Evolutionary conservation across 352 stramenopile genomes (phyloP), one percentile per base, ranked within the genome.

Genomic region (Achlya hypogyna): DNA sequence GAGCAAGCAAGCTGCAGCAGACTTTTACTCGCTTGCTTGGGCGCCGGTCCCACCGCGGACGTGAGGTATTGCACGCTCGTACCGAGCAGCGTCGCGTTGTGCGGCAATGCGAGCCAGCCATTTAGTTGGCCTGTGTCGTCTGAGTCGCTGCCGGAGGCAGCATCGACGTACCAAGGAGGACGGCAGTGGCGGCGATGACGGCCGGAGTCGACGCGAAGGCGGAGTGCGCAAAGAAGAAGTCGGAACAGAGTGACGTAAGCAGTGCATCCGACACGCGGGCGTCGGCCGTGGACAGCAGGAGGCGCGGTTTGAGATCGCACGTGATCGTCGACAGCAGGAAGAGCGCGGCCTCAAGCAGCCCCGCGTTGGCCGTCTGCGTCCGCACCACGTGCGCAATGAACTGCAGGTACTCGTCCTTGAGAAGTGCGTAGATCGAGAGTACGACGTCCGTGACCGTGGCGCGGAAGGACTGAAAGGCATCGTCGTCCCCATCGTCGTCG

Each of bases 81-180:
- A 4, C 20, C 60, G 12, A 67, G 32, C 16, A 67, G 47, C n/a
- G 60, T 40, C 25, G 25, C 6, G 51, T 67, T 56, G 25, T 35
- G 25, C 10, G 25, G 25, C 49, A 56, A 20, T 9, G 49, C 49
- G 31, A 56, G 49, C 60, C 2, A 22, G 1, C 18, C 27, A 12
- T 38, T 4, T 6, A 18, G 31, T 9, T 5, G 28, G 18, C 28
- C 38, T 67, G 23, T n/a, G 31, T 45, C 40, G 45, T 49, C n/a
- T n/a, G n/a, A n/a, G n/a, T n/a, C n/a, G n/a, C n/a, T n/a, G n/a
- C n/a, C n/a, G n/a, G n/a, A n/a, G n/a, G n/a, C n/a, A n/a, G n/a
- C n/a, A n/a, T n/a, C n/a, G n/a, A n/a, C n/a, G 35, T 58, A 67
- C 60, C 60, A 12, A 67, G 22, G 22, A 67, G 51, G 12, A 58